Conservation (phyloP, 163 green algal species). For the Volvox carteri region DNA sequence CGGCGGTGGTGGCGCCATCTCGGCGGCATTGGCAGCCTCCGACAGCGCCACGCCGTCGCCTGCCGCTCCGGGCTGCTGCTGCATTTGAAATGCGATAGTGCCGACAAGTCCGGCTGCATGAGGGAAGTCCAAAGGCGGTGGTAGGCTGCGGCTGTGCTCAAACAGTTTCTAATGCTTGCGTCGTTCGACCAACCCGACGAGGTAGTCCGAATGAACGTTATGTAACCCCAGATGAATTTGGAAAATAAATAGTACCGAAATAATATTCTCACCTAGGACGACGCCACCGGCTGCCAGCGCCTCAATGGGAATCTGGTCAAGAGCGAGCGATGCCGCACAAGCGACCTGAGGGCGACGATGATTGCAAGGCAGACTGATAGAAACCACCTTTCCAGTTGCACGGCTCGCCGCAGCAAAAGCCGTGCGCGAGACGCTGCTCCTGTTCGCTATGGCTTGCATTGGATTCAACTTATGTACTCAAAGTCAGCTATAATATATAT, state of each 20-base stretch:
- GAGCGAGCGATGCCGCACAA: not conserved
- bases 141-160: not conserved
- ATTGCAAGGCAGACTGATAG: not conserved
- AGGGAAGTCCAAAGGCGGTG: not conserved
- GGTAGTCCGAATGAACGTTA: too few species aligned
- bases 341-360: not conserved
- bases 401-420: not conserved
- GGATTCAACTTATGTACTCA: not conserved
- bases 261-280: not conserved
- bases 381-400: not conserved
- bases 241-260: not conserved
- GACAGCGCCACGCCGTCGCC: not conserved
- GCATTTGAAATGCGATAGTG: conserved; percentile 13
- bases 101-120: conserved; percentile 12
- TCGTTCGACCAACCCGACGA: too few species aligned
- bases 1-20: not conserved
- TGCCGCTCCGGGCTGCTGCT: not conserved
- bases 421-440: not conserved
- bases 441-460: not conserved
- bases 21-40: not conserved
- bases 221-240: not conserved
- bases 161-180: too few species aligned
- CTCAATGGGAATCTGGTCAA: conserved; percentile 32
- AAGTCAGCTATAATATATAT: not conserved
- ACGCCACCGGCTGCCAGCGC: conserved; percentile 13